Base-by-base conservation (phyloP, 2,329 filamentous ascomycete genomes). In the Myrmaecium sp. region DNA sequence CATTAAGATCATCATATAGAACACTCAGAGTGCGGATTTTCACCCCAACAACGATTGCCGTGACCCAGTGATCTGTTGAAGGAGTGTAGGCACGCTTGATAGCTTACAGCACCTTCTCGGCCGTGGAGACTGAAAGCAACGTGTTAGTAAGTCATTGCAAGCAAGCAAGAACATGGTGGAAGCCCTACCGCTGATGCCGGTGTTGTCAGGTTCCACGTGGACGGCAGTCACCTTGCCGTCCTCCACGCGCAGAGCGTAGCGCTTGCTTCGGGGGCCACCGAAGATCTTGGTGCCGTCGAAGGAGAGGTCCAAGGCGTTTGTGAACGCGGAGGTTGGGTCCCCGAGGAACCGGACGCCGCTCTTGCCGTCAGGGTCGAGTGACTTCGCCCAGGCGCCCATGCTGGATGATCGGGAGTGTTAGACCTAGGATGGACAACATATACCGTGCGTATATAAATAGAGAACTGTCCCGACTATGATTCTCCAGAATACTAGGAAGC, bases 341-440 rank as follows among this genome's bases (percentile, higher is more conserved):
- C 75, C 82, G 21, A 94, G 63, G 64, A 92, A 93, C 36, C 84
- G 82, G 43, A 93, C 82, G 26, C 79, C 79, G 33, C 75, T 80
- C 49, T 71, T 65, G 39, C 69, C 67, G 5, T 64, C 58, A 7
- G 82, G 78, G 51, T 94, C 83, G 22, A 94, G 64, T 34, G 69
- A 62, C 35, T 76, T 68, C 24, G 59, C 73, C 83, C 84, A 94
- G 4, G 83, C 84, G 55, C 91, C 91, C 68, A 84, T 93, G 23
- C 81, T 89, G 34, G 14, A 15, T 16, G 22, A 17, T 12, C 6
- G 14, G 6, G 6, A 7, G 21, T 23, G 7, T 23, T 13, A 23
- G 7, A 7, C 12, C n/a, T n/a, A n/a, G n/a, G n/a, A n/a, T n/a
- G n/a, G n/a, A n/a, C n/a, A n/a, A n/a, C n/a, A n/a, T n/a, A n/a